Evolutionary conservation across 352 stramenopile genomes (phyloP).

Genomic region (Pythium phragmitis): DNA sequence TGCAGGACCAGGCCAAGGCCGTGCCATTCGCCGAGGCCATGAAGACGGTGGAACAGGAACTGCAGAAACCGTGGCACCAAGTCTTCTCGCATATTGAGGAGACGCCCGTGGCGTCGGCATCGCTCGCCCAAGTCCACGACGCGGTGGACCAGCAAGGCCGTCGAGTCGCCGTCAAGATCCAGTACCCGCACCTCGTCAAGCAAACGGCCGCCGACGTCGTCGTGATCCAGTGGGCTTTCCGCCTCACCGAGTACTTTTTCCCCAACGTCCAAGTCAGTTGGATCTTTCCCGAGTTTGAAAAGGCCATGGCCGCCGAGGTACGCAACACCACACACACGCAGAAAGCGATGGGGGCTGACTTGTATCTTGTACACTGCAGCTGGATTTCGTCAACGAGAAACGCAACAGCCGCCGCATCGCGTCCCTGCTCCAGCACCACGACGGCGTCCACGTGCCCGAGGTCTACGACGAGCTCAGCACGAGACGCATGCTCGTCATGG

Average conservation of each 20-base stretch:
- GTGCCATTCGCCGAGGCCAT: constrained; percentile 50
- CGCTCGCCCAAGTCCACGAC: constrained; percentile 95
- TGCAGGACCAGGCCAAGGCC: constrained; percentile 92
- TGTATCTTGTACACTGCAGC: constrained; percentile 26
- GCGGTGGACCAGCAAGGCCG: constrained; percentile 85
- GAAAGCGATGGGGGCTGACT: too few species aligned
- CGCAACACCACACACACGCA: not conserved
- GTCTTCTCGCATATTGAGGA: constrained; percentile 91
- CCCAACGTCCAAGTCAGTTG: constrained; percentile 91
- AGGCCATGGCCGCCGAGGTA: constrained; percentile 67
- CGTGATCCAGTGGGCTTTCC: constrained; percentile 64
- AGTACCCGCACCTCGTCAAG: constrained; percentile 88
- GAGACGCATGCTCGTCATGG: constrained; percentile 95
- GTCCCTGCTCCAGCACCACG: constrained; percentile 51
- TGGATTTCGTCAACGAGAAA: constrained; percentile 88
- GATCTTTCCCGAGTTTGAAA: constrained; percentile 96
- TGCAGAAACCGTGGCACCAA: constrained; percentile 71
- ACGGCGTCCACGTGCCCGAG: constrained; percentile 75
- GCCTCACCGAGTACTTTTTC: constrained; percentile 82
- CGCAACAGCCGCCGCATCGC: constrained; percentile 72
- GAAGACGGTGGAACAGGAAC: constrained; percentile 57
- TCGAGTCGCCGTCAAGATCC: constrained; percentile 96
- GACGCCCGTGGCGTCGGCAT: constrained; percentile 93
- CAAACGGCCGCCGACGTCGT: constrained; percentile 76
- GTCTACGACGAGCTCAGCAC: constrained; percentile 87